phyloP scores from a whole-genome alignment of 2,329 filamentous ascomycete species.

The Massarina eburnea region DNA sequence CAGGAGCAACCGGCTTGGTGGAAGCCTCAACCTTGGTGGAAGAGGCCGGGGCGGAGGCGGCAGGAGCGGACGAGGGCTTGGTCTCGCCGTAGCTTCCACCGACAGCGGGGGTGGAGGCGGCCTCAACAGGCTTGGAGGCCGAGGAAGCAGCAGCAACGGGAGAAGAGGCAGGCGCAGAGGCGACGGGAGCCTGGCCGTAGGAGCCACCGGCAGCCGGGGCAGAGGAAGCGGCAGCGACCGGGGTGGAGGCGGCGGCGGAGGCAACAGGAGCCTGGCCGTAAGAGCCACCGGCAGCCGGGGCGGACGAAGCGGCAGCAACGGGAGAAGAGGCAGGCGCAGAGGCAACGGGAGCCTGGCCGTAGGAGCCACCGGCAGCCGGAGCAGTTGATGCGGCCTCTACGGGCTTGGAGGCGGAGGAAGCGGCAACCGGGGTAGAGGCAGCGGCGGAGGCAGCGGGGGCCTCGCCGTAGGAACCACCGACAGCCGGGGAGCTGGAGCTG shows the following conservation, averaged over 20 bases:
- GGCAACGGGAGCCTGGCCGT: not conserved
- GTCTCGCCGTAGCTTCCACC: not conserved
- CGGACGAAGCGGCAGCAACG: not conserved
- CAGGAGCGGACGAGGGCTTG: conserved; percentile 3
- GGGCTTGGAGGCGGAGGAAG: not conserved
- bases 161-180: not conserved
- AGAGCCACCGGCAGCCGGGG: not conserved
- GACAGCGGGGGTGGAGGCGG: not conserved
- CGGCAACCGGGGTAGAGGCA: not conserved
- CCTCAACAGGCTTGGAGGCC: not conserved
- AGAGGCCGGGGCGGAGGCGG: conserved; percentile 4
- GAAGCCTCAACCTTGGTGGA: not conserved
- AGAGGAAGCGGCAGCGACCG: not conserved
- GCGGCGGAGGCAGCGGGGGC: conserved; percentile 5
- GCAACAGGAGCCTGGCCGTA: conserved; percentile 2
- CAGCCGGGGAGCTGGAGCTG: not conserved
- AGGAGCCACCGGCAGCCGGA: not conserved
- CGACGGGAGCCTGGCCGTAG: not conserved
- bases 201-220: not conserved
- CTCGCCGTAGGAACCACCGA: not conserved
- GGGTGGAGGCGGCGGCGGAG: conserved; percentile 4
- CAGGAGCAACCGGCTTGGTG: not conserved
- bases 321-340: not conserved
- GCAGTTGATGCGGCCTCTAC: not conserved
- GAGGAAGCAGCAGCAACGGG: conserved; percentile 1